Base-by-base conservation (phyloP, 179 eudicot species). In the Carnegiea gigantea region DNA sequence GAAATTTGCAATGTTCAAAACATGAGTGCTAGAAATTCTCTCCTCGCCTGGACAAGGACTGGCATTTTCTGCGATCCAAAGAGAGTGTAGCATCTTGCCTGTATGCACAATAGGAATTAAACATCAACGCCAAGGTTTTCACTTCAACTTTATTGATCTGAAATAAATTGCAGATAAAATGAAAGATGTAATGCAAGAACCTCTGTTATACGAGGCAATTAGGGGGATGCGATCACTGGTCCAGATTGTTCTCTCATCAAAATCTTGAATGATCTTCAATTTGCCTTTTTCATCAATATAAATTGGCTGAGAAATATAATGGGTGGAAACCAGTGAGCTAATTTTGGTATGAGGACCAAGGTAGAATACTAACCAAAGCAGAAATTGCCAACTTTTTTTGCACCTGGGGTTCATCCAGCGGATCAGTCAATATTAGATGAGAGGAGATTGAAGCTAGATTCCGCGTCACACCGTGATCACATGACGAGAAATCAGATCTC, bases 231-330 rank as follows among this genome's bases (percentile, higher is more conserved):
- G 82, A 70, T 92, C 91, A 80, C 97, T 90, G 64, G 98, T 97
- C 99, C 99, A 97, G 75, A 97, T 95, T 53, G 95, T 97, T 87
- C 88, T 88, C 85, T 97, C 99, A 80, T 93, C 99, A 79, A 93
- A 93, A 83, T 97, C 98, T 82, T 88, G 90, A 92, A 93, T 88
- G 71, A 89, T 70, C 83, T 84, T 92, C 75, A 92, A 78, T 82
- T 88, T 90, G 38, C 95, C 97, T 85, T 93, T 92, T 88, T 92
- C 99, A 86, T 92, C 95, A 33, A 91, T 82, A 83, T 82, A 92
- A 73, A 85, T 86, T 77, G 90, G 84, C 99, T 97, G 86, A 51
- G 73, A 83, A 20, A 36, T 72, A 77, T 11, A 64, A 28, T 11
- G 38, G 26, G 64, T 30, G 23, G 24, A 77, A 75, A 4, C 7